These are phyloP conservation scores for Russula griseocarnosa DNA, from an alignment of 768 basidiomycete species.

Conservation along the genomic window DNA sequence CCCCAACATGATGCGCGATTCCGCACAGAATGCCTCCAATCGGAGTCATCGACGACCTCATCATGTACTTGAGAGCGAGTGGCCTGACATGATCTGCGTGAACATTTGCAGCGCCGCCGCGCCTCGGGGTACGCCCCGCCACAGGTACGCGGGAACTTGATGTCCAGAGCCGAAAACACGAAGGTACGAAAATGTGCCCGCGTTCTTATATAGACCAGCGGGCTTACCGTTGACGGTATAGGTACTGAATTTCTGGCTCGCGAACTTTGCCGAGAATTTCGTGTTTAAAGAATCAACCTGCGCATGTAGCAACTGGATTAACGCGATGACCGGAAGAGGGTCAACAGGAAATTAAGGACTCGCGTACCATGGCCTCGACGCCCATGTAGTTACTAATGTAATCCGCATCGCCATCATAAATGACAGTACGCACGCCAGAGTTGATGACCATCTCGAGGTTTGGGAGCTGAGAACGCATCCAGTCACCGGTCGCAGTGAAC, in stretches of 20 bases:
- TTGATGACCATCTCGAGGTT: slow-evolving; percentile 55
- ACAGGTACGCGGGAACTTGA: slow-evolving; percentile 35
- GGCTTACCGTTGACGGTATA: slow-evolving; percentile 50
- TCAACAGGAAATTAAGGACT: not conserved
- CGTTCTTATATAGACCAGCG: slow-evolving; percentile 55
- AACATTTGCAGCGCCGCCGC: slow-evolving; percentile 37
- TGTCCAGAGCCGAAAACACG: slow-evolving; percentile 46
- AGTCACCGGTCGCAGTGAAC: slow-evolving; percentile 51
- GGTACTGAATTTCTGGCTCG: slow-evolving; percentile 42
- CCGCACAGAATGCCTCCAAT: too few relatives aligned
- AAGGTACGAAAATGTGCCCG: slow-evolving; percentile 54
- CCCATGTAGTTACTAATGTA: slow-evolving; percentile 54
- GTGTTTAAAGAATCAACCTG: slow-evolving; percentile 49
- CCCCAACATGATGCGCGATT: too few relatives aligned
- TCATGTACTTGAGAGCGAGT: slow-evolving; percentile 30
- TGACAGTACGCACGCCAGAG: slow-evolving; percentile 50
- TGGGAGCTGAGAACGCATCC: slow-evolving; percentile 50
- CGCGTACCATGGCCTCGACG: slow-evolving; percentile 51
- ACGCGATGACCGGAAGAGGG: not conserved
- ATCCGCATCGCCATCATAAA: slow-evolving; percentile 60
- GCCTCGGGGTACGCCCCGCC: slow-evolving; percentile 31
- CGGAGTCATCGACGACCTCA: too few relatives aligned
- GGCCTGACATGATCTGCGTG: slow-evolving; percentile 36
- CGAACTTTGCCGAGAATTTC: slow-evolving; percentile 42
- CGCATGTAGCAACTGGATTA: not conserved